Evolutionary conservation across 768 basidiomycete genomes (phyloP), one percentile per base, ranked within the genome.

Genomic region (Phanerochaete carnosa): DNA sequence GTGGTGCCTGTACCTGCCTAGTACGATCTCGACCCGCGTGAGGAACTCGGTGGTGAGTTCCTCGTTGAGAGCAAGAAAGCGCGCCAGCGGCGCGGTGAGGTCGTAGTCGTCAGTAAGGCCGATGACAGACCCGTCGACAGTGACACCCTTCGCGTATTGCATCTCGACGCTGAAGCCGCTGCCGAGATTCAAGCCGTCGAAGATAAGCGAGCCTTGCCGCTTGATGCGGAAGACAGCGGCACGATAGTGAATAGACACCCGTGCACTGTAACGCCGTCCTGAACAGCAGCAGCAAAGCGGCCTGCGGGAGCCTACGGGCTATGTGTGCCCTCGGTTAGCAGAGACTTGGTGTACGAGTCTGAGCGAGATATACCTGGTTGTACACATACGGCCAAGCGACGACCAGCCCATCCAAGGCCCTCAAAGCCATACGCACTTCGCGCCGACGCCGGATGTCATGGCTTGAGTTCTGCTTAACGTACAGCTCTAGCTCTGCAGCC

Each of bases 131-230:
- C 82, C 83, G 29, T 80, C 72, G 3, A 84, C 72, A 26, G 66
- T 66, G 47, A 90, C 76, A 28, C 75, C 68, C 65, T 80, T 82
- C 4, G 80, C 73, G 67, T 90, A 93, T 12, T 72, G 72, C 43
- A 93, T 73, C 54, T 80, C 73, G 53, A 90, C 75, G 29, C 81
- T 73, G 67, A 93, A 91, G 12, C 91, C 90, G 65, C 86, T 89
- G 5, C 86, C 89, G 6, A 89, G 72, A 47, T 86, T 76, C 11
- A 85, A 29, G 25, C 79, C 80, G 47, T 80, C 72, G 83, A 83
- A 85, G 12, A 68, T 52, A 7, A 86, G 67, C 59, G 81, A 72
- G 0, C 87, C 88, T 9, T 70, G 79, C 32, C 79, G 83, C 62
- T 80, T 80, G 65, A 89, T 80, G 8, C 68, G 72, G 54, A 89